phyloP scores from a whole-genome alignment of 1,139 yeast species.

The Yamadazyma dendronema region DNA sequence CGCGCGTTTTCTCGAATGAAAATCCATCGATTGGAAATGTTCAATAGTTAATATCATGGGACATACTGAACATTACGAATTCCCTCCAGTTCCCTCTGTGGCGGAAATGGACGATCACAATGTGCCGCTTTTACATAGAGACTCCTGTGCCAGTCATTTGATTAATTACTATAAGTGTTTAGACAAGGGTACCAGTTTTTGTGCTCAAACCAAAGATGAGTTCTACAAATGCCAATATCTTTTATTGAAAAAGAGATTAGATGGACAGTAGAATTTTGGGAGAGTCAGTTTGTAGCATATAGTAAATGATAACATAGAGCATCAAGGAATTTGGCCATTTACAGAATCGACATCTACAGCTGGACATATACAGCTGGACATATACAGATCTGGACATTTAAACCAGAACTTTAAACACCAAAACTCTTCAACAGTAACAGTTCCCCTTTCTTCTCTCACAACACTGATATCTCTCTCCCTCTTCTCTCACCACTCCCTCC shows the following conservation, averaged over 20 bases:
- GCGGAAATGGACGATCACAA: slow-evolving; percentile 41
- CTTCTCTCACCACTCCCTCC: background rate
- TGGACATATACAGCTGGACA: too few species aligned
- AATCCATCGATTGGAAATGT: too few species aligned
- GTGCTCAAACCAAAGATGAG: slow-evolving; percentile 42
- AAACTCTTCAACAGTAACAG: background rate
- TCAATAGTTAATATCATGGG: slow-evolving; percentile 11
- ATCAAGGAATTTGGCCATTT: too few species aligned
- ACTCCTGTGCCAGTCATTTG: slow-evolving; percentile 47
- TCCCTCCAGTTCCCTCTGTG: slow-evolving; percentile 24
- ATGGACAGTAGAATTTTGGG: slow-evolving; percentile 3
- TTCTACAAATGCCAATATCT: slow-evolving; percentile 49
- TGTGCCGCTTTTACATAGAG: slow-evolving; percentile 48
- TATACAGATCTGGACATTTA: too few species aligned
- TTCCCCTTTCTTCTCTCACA: background rate
- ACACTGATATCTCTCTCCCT: background rate
- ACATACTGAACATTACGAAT: slow-evolving; percentile 19
- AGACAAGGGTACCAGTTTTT: slow-evolving; percentile 46
- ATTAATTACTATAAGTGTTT: slow-evolving; percentile 47
- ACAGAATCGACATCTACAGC: too few species aligned
- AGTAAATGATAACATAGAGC: too few species aligned
- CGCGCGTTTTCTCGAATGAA: slow-evolving; percentile 2
- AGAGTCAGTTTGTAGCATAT: background rate
- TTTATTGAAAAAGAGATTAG: slow-evolving; percentile 44
- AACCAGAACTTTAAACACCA: too few species aligned